These are phyloP conservation scores for Gossypium schwendimanii DNA, from an alignment of 441 rosid species.

Conservation along the genomic window DNA sequence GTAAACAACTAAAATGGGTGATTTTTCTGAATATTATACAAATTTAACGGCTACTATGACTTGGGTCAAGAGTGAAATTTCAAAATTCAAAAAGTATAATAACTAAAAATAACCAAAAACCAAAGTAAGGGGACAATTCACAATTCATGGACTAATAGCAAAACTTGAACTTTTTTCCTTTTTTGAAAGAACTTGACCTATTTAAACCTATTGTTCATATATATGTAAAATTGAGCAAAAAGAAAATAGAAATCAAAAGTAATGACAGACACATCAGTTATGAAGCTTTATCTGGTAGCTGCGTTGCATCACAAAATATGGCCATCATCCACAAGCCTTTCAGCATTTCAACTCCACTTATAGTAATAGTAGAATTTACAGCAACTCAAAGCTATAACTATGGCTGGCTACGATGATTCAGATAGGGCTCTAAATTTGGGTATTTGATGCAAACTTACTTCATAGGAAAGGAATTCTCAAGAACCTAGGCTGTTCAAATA, in stretches of 20 bases:
- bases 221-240: background rate
- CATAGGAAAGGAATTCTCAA: background rate
- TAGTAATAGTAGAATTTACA: background rate
- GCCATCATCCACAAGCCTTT: conserved; percentile 8
- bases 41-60: no score
- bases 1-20: no score
- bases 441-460: background rate
- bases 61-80: no score
- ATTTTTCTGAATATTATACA: no score
- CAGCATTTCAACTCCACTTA: background rate
- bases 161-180: no score
- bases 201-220: background rate
- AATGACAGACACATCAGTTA: conserved; percentile 2
- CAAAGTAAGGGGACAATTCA: no score
- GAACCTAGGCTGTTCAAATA: background rate
- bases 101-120: no score
- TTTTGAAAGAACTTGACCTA: no score
- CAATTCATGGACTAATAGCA: no score
- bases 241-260: background rate
- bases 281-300: background rate
- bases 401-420: background rate
- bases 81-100: no score
- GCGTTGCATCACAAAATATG: conserved; percentile 3
- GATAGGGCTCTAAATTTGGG: background rate
- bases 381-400: background rate